Evolutionary conservation across 1,284 basidiomycete genomes (phyloP), one percentile per base, ranked within the genome.

Genomic region (Cutaneotrichosporon dermatis): DNA sequence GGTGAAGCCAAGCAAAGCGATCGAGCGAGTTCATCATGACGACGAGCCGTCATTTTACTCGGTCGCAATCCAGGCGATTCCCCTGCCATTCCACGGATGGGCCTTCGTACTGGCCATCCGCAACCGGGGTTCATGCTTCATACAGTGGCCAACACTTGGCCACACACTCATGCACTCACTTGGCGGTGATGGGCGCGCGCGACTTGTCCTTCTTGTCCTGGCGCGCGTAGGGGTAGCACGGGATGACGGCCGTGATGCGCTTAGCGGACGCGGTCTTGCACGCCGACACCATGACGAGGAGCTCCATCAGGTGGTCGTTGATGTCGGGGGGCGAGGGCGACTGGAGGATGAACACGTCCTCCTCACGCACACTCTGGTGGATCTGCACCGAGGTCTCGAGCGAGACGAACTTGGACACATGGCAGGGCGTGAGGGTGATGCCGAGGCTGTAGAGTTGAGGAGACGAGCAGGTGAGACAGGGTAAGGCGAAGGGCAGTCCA

Each of bases 161-260:
- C 25, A 25, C 25, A 25, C 25, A 25, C 25, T 25, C 25, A 25
- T 25, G 25, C 25, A 69, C 76, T 67, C 58, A 79, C 82, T 99
- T 99, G 59, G 96, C 94, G 1, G 96, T 98, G 78, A 99, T 97
- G 34, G 96, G 95, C 2, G 94, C 93, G 40, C 95, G 85, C 15
- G 87, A 89, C 82, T 92, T 92, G 82, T 99, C 93, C 83, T 99
- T 99, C 81, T 97, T 96, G 83, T 98, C 95, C 84, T 93, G 92
- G 37, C 95, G 83, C 6, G 94, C 89, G 74, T 99, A 99, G 1
- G 95, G 96, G 80, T 90, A 99, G 77, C 92, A 96, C 10, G 95
- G 96, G 65, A 99, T 95, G 72, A 99, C 93, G 25, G 95, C 96
- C 7, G 96, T 99, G 80, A 98, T 96, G 55, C 96, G 85, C 62